phyloP scores from a whole-genome alignment of 441 rosid genomes.

The Euphorbia corollata region DNA sequence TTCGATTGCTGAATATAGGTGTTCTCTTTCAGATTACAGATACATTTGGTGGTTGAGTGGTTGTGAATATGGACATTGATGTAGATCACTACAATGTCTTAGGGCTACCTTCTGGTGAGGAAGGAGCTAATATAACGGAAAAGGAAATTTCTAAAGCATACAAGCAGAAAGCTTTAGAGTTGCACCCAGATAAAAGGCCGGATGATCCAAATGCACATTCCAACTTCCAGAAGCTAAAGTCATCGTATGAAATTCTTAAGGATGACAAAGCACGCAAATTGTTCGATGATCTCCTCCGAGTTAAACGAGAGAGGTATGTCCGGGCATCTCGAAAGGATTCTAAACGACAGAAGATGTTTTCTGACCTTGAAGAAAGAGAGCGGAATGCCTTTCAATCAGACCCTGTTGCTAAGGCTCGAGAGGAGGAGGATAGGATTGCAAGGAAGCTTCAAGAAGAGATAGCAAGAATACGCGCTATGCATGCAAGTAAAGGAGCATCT shows the following conservation, averaged over 20 bases:
- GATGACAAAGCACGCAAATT: constrained; percentile 56
- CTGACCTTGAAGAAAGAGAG: constrained; percentile 79
- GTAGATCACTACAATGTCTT: constrained; percentile 66
- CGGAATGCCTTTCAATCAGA: constrained; percentile 36
- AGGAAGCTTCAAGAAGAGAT: constrained; percentile 71
- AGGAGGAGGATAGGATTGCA: constrained; percentile 60
- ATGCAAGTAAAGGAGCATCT: constrained; percentile 27
- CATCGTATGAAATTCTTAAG: constrained; percentile 71
- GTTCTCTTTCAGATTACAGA: background rate
- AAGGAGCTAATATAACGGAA: constrained; percentile 57
- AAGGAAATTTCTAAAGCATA: constrained; percentile 73
- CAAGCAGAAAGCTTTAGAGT: constrained; percentile 58
- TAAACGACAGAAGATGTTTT: constrained; percentile 65
- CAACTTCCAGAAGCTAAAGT: constrained; percentile 67
- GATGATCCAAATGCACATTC: constrained; percentile 76
- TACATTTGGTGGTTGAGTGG: background rate
- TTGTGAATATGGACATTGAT: constrained; percentile 20
- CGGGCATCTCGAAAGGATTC: constrained; percentile 51
- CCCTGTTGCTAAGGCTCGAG: constrained; percentile 29
- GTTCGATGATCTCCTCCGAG: constrained; percentile 69
- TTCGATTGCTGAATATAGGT: too few species aligned
- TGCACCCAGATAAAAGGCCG: constrained; percentile 80
- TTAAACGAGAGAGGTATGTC: constrained; percentile 28
- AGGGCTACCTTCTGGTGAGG: constrained; percentile 82
- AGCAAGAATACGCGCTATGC: constrained; percentile 61